Conservation (phyloP, 2,329 filamentous ascomycete species). For the Fusarium sulawesiense region DNA sequence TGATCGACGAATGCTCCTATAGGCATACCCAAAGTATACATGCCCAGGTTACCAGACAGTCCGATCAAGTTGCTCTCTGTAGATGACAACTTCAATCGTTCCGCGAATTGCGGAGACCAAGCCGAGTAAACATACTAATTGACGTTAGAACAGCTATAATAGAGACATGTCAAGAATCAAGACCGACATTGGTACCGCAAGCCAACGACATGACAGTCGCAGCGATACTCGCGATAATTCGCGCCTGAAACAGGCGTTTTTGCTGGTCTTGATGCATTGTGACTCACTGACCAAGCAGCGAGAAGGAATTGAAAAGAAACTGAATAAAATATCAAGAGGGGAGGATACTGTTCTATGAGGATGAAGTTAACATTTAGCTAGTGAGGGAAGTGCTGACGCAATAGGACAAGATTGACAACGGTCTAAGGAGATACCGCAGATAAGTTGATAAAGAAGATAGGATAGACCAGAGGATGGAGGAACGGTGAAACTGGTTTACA, state of each 20-base stretch:
- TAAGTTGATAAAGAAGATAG: constrained; percentile 16
- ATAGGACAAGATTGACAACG: constrained; percentile 15
- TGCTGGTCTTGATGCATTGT: constrained; percentile 46
- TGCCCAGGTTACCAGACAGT: constrained; percentile 86
- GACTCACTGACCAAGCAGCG: not conserved
- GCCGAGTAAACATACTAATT: constrained; percentile 94
- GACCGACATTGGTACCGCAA: constrained; percentile 88
- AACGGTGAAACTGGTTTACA: constrained; percentile 3
- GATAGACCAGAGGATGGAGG: constrained; percentile 7
- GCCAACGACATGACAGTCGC: constrained; percentile 87
- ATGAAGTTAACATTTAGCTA: constrained; percentile 33
- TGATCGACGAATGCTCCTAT: constrained; percentile 88
- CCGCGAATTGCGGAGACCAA: constrained; percentile 96
- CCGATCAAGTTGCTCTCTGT: constrained; percentile 94
- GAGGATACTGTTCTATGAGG: constrained; percentile 13
- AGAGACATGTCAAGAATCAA: not conserved
- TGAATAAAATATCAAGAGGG: not conserved
- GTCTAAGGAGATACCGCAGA: not conserved
- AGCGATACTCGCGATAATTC: constrained; percentile 84
- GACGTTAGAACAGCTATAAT: constrained; percentile 18
- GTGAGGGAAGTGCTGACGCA: constrained; percentile 27
- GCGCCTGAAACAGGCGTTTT: constrained; percentile 66
- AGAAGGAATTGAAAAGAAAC: not conserved
- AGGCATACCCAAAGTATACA: constrained; percentile 92
- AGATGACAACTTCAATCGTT: constrained; percentile 86